Evolutionary conservation across 2,329 filamentous ascomycete species (phyloP), one percentile per base, ranked within the genome.

Genomic region (Pyrenophora graminea): DNA sequence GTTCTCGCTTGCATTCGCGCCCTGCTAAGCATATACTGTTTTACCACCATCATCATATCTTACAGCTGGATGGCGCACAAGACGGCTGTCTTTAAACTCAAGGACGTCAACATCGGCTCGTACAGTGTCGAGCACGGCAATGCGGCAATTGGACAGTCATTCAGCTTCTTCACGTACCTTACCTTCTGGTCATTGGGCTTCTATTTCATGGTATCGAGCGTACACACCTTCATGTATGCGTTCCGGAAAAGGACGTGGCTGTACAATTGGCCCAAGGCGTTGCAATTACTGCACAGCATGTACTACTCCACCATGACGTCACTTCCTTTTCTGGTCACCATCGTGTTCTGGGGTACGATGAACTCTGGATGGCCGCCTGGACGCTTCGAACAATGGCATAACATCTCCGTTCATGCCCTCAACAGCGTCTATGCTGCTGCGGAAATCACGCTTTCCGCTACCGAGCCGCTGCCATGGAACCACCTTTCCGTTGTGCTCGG

Each of bases 101-200:
- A 66, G 48, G 64, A 67, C 41, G 58, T 67, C 18, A 64, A 67
- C 36, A 63, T 67, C 21, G 48, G 40, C 8, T 58, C 59, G 30
- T 84, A 87, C 77, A 81, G 82, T 65, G 82, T 91, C 63, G 77
- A 81, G 63, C 66, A 71, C 17, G 83, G 77, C 55, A 87, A 82
- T 77, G 73, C 80, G 47, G 85, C 84, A 66, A 75, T 79, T 13
- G 76, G 78, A 40, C 73, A 79, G 45, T 80, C 80, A 36, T 93
- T 93, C 77, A 88, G 85, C 66, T 94, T 85, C 79, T 94, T 94
- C 77, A 94, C 90, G 30, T 80, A 85, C 67, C 78, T 93, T 41
- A 89, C 87, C 12, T 93, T 86, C 80, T 93, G 88, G 88, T 89
- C 88, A 2, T 74, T 92, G 15, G 85, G 82, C 32, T 91, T 91